Evolutionary conservation across 306 rosid genomes (phyloP), one percentile per base, ranked within the genome.

Genomic region (Cajanus cajan): DNA sequence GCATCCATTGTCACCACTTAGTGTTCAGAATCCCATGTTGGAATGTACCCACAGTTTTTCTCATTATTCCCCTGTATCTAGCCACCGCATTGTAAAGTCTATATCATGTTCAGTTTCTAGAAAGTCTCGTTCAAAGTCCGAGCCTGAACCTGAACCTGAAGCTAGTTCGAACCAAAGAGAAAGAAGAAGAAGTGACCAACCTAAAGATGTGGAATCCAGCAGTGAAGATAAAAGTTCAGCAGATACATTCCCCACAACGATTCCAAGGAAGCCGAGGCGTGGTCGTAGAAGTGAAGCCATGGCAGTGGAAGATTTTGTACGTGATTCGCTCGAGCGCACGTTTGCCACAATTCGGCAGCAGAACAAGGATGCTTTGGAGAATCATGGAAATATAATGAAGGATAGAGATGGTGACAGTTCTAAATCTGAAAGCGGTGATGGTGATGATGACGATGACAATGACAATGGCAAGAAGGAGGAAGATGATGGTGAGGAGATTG

Each of bases 231-330:
- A 80, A 61, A 73, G 65, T 31, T 67, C 80, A 7, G 77, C 71
- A 1, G 54, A 52, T 78, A 22, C 4, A 13, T 84, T 82, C 64
- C 96, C 94, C 2, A 24, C 70, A 22, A 84, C 70, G 2, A 87
- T 87, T 47, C 93, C 97, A 1, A 89, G 88, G 83, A 93, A 91
- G 89, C 90, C 89, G 1, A 87, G 90, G 85, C 93, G 90, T 22
- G 98, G 98, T 16, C 91, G 94, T 34, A 85, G 90, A 78, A 95
- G 98, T 69, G 97, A 95, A 77, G 94, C 94, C 0, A 82, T 61
- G 57, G 94, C 93, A 61, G 92, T 90, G 19, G 97, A 90, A 58
- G 97, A 93, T 78, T 87, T 80, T 70, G 61, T 95, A 2, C 93
- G 94, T 0, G 80, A 68, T 74, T 73, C 90, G 0, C 94, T 95